Evolutionary conservation across 441 rosid genomes (phyloP).

Genomic region (Populus hybrid): DNA sequence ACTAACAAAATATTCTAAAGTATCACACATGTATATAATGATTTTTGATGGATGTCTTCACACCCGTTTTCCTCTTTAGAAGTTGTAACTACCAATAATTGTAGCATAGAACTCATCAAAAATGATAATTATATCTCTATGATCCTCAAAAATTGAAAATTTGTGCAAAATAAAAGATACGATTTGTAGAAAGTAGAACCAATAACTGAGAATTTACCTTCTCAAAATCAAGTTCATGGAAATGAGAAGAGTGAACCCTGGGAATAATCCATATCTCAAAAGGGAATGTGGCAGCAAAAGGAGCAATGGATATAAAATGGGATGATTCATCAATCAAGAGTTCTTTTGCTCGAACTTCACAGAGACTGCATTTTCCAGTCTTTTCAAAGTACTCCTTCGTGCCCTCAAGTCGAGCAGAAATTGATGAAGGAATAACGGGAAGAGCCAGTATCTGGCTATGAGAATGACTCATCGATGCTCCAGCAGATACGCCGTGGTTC

Average conservation of each 20-base stretch:
- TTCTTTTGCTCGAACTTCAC: constrained; percentile 48
- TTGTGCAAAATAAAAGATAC: neutral
- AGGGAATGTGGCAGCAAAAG: constrained; percentile 62
- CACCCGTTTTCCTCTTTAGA: too few relatives aligned
- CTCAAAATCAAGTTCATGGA: constrained; percentile 53
- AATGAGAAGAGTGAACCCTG: constrained; percentile 59
- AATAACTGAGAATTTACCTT: constrained; percentile 36
- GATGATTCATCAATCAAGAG: constrained; percentile 54
- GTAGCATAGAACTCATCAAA: too few relatives aligned
- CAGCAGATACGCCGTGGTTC: constrained; percentile 88
- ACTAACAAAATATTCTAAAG: too few relatives aligned
- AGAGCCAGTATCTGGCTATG: constrained; percentile 83
- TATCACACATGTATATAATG: too few relatives aligned
- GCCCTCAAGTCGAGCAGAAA: constrained; percentile 48
- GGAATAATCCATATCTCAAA: constrained; percentile 92
- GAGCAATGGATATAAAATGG: constrained; percentile 62
- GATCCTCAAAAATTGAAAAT: too few relatives aligned
- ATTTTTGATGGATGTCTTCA: too few relatives aligned
- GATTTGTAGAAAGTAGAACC: neutral
- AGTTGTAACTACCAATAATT: too few relatives aligned
- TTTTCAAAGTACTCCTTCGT: constrained; percentile 46
- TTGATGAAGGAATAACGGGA: constrained; percentile 66
- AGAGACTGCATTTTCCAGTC: constrained; percentile 64
- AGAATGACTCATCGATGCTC: constrained; percentile 89
- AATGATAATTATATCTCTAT: too few relatives aligned